phyloP scores from a whole-genome alignment of 2,329 filamentous ascomycete species.

The Sporothrix schenckii region DNA sequence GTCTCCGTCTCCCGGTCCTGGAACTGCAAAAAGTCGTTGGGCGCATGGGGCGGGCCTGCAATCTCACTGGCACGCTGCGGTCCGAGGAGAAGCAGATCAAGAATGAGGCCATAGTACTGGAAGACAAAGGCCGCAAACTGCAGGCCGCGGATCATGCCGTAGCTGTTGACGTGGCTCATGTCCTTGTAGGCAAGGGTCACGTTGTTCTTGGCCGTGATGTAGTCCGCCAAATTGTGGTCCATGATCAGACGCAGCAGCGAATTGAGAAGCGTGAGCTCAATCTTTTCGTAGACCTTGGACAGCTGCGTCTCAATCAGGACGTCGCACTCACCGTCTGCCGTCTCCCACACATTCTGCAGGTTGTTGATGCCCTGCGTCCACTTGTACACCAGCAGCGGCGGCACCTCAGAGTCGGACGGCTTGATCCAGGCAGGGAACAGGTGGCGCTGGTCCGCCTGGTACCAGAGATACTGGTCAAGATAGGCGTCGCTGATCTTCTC shows the following conservation, averaged over 20 bases:
- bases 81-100: conserved; percentile 88
- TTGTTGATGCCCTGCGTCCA: conserved; percentile 99
- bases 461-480: conserved; percentile 98
- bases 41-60: conserved; percentile 87
- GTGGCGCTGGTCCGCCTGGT: conserved; percentile 95
- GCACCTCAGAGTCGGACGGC: conserved; percentile 96
- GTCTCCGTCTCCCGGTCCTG: conserved; percentile 89
- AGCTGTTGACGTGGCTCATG: conserved; percentile 99
- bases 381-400: conserved; percentile 92
- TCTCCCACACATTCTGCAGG: conserved; percentile 91
- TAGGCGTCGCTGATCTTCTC: conserved; percentile 99
- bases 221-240: conserved; percentile 99
- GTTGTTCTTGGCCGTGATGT: conserved; percentile 99
- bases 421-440: conserved; percentile 99
- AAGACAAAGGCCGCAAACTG: conserved; percentile 99
- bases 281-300: conserved; percentile 99
- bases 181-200: conserved; percentile 99
- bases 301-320: conserved; percentile 98
- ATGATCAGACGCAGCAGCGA: conserved; percentile 91
- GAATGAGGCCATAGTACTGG: conserved; percentile 95
- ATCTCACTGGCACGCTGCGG: conserved; percentile 97
- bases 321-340: conserved; percentile 91
- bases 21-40: conserved; percentile 98
- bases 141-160: conserved; percentile 95
- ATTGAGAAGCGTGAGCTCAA: conserved; percentile 93